A percentile compares a stretch with the other conserved stretches of the same genome.
Conservation (phyloP, 1,284 basidiomycete species). For the Apiotrichum sp. region DNA sequence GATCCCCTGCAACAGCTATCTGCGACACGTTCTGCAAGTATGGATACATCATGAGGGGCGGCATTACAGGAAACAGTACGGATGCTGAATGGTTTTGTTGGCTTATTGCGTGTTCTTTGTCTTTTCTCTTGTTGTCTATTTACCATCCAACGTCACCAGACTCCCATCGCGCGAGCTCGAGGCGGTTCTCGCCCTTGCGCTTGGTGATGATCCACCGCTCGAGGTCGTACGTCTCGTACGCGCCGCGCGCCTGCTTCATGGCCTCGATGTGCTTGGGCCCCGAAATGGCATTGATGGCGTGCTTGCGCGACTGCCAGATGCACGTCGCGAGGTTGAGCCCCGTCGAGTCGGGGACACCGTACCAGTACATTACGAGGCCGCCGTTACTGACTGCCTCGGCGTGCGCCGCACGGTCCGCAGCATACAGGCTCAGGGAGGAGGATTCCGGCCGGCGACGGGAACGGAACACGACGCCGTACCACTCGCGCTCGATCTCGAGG, state of each 20-base stretch:
- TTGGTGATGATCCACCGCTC: slow-evolving; percentile 70
- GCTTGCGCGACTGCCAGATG: slow-evolving; percentile 74
- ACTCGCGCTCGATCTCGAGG: slow-evolving; percentile 54
- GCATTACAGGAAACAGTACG: too few species aligned
- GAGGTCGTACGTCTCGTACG: slow-evolving; percentile 72
- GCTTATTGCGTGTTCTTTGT: not conserved
- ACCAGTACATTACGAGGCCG: slow-evolving; percentile 75
- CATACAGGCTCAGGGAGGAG: slow-evolving; percentile 58
- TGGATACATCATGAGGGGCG: too few species aligned
- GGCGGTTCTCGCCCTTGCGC: slow-evolving; percentile 55
- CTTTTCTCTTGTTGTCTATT: not conserved
- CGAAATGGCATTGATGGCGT: slow-evolving; percentile 71
- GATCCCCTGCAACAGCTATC: too few species aligned
- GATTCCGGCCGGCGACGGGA: slow-evolving; percentile 59
- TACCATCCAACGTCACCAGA: slow-evolving; percentile 60
- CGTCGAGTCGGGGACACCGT: slow-evolving; percentile 70
- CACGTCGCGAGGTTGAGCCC: slow-evolving; percentile 89
- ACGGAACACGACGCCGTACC: slow-evolving; percentile 87
- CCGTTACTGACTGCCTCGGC: slow-evolving; percentile 83
- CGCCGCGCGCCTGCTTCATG: slow-evolving; percentile 67
- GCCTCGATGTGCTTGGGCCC: slow-evolving; percentile 73
- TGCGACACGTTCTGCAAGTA: too few species aligned
- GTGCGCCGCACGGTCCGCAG: slow-evolving; percentile 76
- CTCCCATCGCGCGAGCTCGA: slow-evolving; percentile 58
- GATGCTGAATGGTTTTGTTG: too few species aligned